Percentiles rank a stretch among this genome's conserved stretches.
These are phyloP conservation scores for Hysterangium stoloniferum DNA, from an alignment of 768 basidiomycete species.

Conservation along the genomic window DNA sequence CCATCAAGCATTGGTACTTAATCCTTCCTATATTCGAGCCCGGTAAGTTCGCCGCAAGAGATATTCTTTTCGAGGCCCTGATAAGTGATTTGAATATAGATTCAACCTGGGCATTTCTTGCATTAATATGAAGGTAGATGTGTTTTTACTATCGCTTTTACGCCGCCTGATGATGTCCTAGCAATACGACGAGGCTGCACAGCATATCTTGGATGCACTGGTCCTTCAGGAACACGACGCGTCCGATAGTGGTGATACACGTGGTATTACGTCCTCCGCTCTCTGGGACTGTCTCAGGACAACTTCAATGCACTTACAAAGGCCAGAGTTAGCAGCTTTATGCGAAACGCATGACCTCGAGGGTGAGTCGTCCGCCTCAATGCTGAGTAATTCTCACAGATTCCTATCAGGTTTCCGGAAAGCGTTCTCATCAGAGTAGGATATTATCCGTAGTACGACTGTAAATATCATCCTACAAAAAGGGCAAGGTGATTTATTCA, in stretches of 20 bases:
- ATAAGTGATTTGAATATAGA: constrained; percentile 31
- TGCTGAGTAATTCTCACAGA: neutral
- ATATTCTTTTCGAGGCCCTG: neutral
- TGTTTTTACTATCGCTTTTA: constrained; percentile 14
- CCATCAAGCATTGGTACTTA: constrained; percentile 74
- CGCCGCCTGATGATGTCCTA: constrained; percentile 23
- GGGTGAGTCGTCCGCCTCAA: constrained; percentile 23
- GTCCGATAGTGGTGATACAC: constrained; percentile 34
- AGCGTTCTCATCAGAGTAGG: neutral
- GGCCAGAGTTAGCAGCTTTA: constrained; percentile 65
- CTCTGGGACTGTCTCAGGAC: constrained; percentile 88
- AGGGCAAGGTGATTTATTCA: too few relatives aligned
- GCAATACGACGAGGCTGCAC: constrained; percentile 82
- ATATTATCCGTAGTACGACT: too few relatives aligned
- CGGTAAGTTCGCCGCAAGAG: constrained; percentile 38
- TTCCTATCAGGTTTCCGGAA: constrained; percentile 1
- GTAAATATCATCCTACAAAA: too few relatives aligned
- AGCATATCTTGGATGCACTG: constrained; percentile 86
- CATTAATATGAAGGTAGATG: constrained; percentile 75
- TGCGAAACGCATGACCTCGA: constrained; percentile 71
- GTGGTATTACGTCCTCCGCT: constrained; percentile 67
- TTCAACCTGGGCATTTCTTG: constrained; percentile 93
- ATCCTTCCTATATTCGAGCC: constrained; percentile 86
- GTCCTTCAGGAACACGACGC: constrained; percentile 79
- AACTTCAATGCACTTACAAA: constrained; percentile 71